Base-by-base conservation (phyloP, 345 rosid species). In the Citrus trifoliata region DNA sequence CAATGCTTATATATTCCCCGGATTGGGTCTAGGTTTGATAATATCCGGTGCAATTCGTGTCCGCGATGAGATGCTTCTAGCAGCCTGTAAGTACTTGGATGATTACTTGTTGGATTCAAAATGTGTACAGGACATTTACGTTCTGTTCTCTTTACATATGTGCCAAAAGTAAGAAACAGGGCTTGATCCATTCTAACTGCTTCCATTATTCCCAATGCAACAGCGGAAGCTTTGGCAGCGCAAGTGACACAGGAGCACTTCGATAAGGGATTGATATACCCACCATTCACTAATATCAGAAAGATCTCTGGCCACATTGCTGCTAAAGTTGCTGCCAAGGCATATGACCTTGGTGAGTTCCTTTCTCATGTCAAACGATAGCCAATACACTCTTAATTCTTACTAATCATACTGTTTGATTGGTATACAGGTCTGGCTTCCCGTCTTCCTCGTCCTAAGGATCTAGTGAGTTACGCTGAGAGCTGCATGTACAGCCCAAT, bases 401-500 rank as follows among this genome's bases (percentile, higher is more conserved):
- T 18, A 32, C 48, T 22, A 51, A 78, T 10, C 42, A 10, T 7
- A 35, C 37, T 8, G 62, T 68, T 37, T 74, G 42, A 55, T 67
- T 78, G 42, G 25, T 77, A 27, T 22, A 37, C 42, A 94, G 98
- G 99, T 85, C 81, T 97, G 76, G 98, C 99, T 68, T 90, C 98
- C 58, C 90, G 81, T 68, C 97, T 94, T 30, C 98, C 98, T 80
- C 98, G 88, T 67, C 98, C 99, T 0, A 75, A 89, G 82, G 90
- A 97, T 83, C 90, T 97, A 2, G 92, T 93, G 19, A 81, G 87
- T 83, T 84, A 84, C 73, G 98, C 98, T 1, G 98, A 96, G 89
- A 93, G 95, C 88, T 92, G 98, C 95, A 93, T 96, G 98, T 94
- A 93, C 91, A 90, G 93, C 78, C 95, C 98, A 33, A 74, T 84